Evolutionary conservation across 1,139 yeast genomes (phyloP).

Genomic region (Yamadazyma atmosphaerica): DNA sequence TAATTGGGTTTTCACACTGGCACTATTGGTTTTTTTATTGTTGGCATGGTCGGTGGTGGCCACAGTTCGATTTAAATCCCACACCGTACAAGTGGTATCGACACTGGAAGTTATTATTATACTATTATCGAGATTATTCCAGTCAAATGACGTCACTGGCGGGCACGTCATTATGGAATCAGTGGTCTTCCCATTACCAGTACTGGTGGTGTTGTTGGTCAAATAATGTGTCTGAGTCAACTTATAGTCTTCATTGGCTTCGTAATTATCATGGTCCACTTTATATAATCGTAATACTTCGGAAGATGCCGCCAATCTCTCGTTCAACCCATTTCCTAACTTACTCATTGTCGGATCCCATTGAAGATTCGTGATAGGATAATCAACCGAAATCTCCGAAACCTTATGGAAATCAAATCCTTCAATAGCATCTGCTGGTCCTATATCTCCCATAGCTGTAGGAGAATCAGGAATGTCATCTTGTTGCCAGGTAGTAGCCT

Average conservation of each 20-base stretch:
- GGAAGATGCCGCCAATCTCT: conserved; percentile 64
- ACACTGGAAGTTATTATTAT: conserved; percentile 82
- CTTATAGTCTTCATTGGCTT: conserved; percentile 32
- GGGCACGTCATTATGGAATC: conserved; percentile 56
- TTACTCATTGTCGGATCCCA: conserved; percentile 63
- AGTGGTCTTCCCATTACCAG: conserved; percentile 17
- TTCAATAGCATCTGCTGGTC: conserved; percentile 21
- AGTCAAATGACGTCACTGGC: conserved; percentile 90
- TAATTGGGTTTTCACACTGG: conserved; percentile 86
- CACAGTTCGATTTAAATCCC: conserved; percentile 66
- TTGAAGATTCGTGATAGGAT: conserved; percentile 67
- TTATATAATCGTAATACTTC: conserved; percentile 73
- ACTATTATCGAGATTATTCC: conserved; percentile 76
- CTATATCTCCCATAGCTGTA: conserved; percentile 4
- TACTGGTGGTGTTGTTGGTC: conserved; percentile 37
- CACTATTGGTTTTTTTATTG: conserved; percentile 45
- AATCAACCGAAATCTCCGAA: conserved; percentile 56
- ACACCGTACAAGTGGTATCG: conserved; percentile 95
- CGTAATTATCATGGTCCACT: conserved; percentile 34
- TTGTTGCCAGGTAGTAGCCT: conserved; percentile 15
- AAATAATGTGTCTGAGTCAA: conserved; percentile 41
- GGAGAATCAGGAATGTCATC: conserved; percentile 7
- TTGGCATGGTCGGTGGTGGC: conserved; percentile 6
- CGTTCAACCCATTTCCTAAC: conserved; percentile 23
- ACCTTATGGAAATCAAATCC: conserved; percentile 49